Percentiles rank a stretch among this genome's conserved stretches.
Evolutionary conservation across 352 stramenopile species (phyloP).

Genomic region (Pythium myriotylum): DNA sequence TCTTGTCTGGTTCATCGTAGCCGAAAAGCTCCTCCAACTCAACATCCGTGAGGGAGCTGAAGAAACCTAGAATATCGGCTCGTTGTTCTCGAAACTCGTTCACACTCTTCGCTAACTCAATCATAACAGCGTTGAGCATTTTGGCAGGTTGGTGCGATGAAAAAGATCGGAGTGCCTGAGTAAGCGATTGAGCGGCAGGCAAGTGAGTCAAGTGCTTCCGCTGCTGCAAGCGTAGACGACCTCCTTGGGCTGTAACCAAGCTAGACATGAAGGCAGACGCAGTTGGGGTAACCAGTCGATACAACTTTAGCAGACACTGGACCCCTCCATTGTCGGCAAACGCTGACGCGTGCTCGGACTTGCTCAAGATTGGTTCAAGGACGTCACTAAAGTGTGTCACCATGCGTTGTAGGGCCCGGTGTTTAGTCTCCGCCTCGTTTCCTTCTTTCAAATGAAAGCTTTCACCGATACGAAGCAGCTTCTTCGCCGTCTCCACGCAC

Average conservation of each 20-base stretch:
- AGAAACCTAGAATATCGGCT: conserved; percentile 52
- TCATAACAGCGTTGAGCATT: conserved; percentile 69
- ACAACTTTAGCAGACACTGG: conserved; percentile 87
- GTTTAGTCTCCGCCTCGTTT: background rate
- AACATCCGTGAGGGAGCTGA: conserved; percentile 64
- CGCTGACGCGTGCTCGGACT: conserved; percentile 90
- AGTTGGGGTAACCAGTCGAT: conserved; percentile 85
- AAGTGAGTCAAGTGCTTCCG: conserved; percentile 71
- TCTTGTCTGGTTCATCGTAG: conserved; percentile 7
- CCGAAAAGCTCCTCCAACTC: conserved; percentile 51
- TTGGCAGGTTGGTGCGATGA: conserved; percentile 86
- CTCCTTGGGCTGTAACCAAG: conserved; percentile 28
- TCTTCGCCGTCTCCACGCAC: conserved; percentile 89
- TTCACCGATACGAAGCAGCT: conserved; percentile 85
- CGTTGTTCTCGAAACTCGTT: conserved; percentile 44
- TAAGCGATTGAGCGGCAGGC: conserved; percentile 88
- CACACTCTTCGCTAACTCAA: conserved; percentile 61
- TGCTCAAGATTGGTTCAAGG: conserved; percentile 94
- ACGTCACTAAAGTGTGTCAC: conserved; percentile 89
- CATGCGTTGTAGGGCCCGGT: conserved; percentile 60
- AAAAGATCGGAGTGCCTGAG: conserved; percentile 87
- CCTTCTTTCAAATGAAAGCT: background rate
- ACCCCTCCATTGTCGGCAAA: conserved; percentile 93
- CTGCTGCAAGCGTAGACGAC: background rate
- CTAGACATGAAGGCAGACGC: conserved; percentile 80